Base-by-base conservation (phyloP, 2,329 filamentous ascomycete species). In the Aschersonia sp. region DNA sequence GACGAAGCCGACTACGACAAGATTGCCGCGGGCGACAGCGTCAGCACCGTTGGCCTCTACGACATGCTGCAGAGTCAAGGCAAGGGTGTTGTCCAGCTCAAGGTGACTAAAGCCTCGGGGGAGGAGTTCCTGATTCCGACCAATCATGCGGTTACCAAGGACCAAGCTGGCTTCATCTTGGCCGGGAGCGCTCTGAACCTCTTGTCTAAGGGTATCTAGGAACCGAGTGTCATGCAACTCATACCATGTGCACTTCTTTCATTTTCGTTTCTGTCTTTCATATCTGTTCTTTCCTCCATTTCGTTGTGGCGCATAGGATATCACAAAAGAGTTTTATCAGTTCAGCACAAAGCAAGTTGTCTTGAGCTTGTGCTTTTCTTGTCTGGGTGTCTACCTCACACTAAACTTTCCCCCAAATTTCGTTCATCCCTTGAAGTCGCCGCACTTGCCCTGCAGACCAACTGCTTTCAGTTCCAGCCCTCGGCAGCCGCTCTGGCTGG, bases 181-280 rank as follows among this genome's bases (percentile, higher is more conserved):
- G 92, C 92, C 0, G 92, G 92, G 4, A 95, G 87, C 64, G 92
- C 92, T 41, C 66, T 98, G 67, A 98, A 98, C 66, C 62, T 97
- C 64, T 67, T 98, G 57, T 84, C 88, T 43, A 83, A 83, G 73
- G 58, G 63, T 2, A 44, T 59, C 9, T 65, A 54, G 51, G 30
- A 29, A 14, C 5, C 29, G 10, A 37, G 8, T 37, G 35, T 12
- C 35, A 37, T 8, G 35, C 8, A 37, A 12, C 35, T 37, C 35
- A 37, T 37, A 12, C 12, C 12, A 4, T 37, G 35, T 8, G 8
- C 35, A 12, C 12, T 37, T 37, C 8, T 12, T 37, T 37, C 22
- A 2, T 22, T 22, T 22, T 22, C 22, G 22, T 37, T 37, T 37
- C 4, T 37, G 32, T 4, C 8, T 8, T 37, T 12, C 35, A 37